phyloP scores from a whole-genome alignment of 1,139 yeast genomes.

The Pichia sp. region DNA sequence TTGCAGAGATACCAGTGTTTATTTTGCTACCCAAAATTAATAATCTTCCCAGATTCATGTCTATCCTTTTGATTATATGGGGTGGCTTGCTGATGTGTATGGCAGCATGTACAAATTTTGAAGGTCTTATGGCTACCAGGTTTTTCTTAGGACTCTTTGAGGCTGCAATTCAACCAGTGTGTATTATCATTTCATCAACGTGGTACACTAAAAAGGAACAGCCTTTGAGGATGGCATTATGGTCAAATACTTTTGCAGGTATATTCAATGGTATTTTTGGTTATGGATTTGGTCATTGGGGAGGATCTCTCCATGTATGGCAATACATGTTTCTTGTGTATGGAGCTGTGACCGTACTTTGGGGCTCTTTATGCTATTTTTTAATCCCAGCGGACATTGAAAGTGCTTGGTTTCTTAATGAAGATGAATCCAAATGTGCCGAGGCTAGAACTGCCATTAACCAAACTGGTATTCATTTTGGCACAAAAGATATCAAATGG shows the following conservation, averaged over 20 bases:
- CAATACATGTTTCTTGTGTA: conserved; percentile 21
- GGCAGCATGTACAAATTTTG: conserved; percentile 29
- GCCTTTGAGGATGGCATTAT: conserved; percentile 32
- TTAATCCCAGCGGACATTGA: conserved; percentile 49
- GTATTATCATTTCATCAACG: conserved; percentile 24
- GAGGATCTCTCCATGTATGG: conserved; percentile 23
- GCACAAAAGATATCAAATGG: conserved; percentile 15
- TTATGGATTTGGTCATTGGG: conserved; percentile 33
- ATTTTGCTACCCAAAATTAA: conserved; percentile 40
- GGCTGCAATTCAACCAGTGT: conserved; percentile 32
- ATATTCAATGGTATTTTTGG: conserved; percentile 24
- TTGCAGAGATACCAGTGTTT: conserved; percentile 43
- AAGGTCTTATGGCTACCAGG: conserved; percentile 32
- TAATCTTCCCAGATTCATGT: conserved; percentile 35
- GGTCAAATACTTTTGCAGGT: conserved; percentile 25
- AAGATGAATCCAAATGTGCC: conserved; percentile 36
- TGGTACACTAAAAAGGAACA: conserved; percentile 30
- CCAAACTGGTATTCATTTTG: conserved; percentile 23
- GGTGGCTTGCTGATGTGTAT: conserved; percentile 38
- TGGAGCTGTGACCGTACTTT: conserved; percentile 23
- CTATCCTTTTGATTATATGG: conserved; percentile 37
- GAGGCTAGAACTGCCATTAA: conserved; percentile 18
- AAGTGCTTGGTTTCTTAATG: conserved; percentile 44
- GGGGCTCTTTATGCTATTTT: conserved; percentile 26
- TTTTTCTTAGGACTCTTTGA: conserved; percentile 34